A percentile compares a stretch with the other conserved stretches of the same genome.
These are phyloP conservation scores for Talaromyces sp. DNA, from an alignment of 2,329 filamentous ascomycete species.

Conservation along the genomic window DNA sequence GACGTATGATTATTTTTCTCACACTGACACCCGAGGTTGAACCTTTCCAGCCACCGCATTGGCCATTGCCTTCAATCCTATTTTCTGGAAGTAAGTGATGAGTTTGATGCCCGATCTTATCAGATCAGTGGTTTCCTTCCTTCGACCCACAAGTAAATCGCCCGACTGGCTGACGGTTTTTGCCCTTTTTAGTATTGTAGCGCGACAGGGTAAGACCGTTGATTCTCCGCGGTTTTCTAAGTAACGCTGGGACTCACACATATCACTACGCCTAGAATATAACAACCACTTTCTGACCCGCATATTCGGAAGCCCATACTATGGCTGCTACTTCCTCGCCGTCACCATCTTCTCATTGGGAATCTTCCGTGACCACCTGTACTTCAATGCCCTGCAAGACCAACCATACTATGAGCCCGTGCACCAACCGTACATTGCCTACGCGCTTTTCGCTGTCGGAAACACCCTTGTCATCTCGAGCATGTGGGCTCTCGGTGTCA, in stretches of 20 bases:
- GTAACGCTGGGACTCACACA: conserved; percentile 2
- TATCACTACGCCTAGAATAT: conserved; percentile 61
- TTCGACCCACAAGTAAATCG: conserved; percentile 8
- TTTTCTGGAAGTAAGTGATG: conserved; percentile 95
- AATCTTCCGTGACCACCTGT: conserved; percentile 79
- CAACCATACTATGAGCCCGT: conserved; percentile 72
- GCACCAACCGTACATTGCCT: conserved; percentile 58
- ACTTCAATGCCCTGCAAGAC: conserved; percentile 73
- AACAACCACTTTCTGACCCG: conserved; percentile 82
- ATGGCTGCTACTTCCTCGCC: conserved; percentile 86
- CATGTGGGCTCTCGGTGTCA: conserved; percentile 88
- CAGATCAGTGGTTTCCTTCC: neutral
- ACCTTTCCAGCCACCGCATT: conserved; percentile 62
- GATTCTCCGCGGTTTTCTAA: neutral
- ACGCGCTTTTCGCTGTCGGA: conserved; percentile 64
- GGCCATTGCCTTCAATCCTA: conserved; percentile 88
- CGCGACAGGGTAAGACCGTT: conserved; percentile 61
- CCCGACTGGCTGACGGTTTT: conserved; percentile 9
- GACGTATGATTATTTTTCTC: neutral
- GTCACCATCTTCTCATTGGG: conserved; percentile 86
- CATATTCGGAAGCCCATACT: conserved; percentile 71
- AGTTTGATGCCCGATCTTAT: neutral
- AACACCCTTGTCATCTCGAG: conserved; percentile 82
- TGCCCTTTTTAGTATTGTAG: conserved; percentile 59
- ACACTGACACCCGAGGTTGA: neutral